Base-by-base conservation (phyloP, 176 grass and related monocot species). In the Dactylis glomerata region DNA sequence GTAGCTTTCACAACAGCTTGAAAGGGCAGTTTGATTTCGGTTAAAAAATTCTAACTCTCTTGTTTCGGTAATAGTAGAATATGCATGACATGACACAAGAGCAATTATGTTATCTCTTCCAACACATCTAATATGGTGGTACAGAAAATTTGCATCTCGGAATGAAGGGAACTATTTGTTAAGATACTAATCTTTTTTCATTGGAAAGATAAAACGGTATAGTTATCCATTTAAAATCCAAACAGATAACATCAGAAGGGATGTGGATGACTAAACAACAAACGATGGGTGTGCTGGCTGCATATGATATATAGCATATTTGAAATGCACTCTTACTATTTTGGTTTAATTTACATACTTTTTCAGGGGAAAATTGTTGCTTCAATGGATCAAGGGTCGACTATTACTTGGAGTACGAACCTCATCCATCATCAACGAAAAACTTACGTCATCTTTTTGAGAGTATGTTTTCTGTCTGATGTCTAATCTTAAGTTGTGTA, bases 371-470 rank as follows among this genome's bases (percentile, higher is more conserved):
- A 70, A 98, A 98, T 75, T 98, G 95, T 93, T 98, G 95, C 85
- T 93, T 98, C 85, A 98, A 98, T 86, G 62, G 83, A 73, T 93
- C 92, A 67, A 59, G 91, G 72, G 82, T 95, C 84, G 92, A 93
- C 58, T 92, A 93, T 87, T 98, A 95, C 67, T 86, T 98, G 82
- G 80, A 98, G 79, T 98, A 93, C 57, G 92, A 98, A 87, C 95
- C 95, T 86, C 95, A 98, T 87, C 95, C 95, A 77, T 95, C 95
- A 80, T 98, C 95, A 70, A 93, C 91, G 31, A 98, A 98, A 83
- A 98, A 98, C 73, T 58, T 98, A 36, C 89, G 55, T 41, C 95
- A 98, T 98, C 95, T 98, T 87, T 98, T 98, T 70, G 92, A 98
- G 87, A 98, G 95, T 98, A 95, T 64, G 90, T 85, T 83, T 87